phyloP scores from a whole-genome alignment of 225 moss, liverwort and hornwort genomes.

The Marchantia polymorpha region DNA sequence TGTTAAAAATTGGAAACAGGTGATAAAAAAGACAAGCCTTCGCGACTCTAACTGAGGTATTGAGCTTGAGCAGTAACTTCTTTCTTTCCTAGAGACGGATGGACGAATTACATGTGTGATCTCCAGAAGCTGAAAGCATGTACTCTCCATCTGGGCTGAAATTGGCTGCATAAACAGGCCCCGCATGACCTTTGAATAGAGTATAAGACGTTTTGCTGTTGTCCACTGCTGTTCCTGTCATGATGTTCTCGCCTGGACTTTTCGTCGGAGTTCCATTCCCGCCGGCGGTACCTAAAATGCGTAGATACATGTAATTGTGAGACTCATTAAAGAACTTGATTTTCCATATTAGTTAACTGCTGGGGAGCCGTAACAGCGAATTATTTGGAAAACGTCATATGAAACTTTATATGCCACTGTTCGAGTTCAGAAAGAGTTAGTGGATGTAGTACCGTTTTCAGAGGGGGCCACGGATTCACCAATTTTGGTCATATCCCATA shows the following conservation, averaged over 20 bases:
- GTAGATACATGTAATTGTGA: background rate
- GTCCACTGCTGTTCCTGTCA: constrained; percentile 49
- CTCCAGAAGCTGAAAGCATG: constrained; percentile 83
- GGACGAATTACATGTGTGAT: constrained; percentile 53
- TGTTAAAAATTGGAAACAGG: background rate
- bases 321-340: background rate
- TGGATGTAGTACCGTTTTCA: constrained; percentile 43
- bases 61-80: background rate
- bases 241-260: constrained; percentile 47
- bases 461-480: constrained; percentile 48
- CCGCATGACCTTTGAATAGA: constrained; percentile 82
- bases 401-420: too few species aligned
- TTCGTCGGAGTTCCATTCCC: constrained; percentile 54
- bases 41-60: too few species aligned
- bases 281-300: constrained; percentile 32
- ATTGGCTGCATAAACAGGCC: constrained; percentile 89
- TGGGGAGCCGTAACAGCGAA: background rate
- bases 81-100: background rate
- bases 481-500: constrained; percentile 95
- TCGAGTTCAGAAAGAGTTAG: background rate
- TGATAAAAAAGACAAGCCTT: background rate
- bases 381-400: background rate
- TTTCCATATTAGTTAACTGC: background rate
- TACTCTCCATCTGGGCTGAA: constrained; percentile 93
- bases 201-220: constrained; percentile 61